A percentile compares a stretch with the other conserved stretches of the same genome.
phyloP scores from a whole-genome alignment of 169 alveolate genomes.

The Plasmodium vinckei region DNA sequence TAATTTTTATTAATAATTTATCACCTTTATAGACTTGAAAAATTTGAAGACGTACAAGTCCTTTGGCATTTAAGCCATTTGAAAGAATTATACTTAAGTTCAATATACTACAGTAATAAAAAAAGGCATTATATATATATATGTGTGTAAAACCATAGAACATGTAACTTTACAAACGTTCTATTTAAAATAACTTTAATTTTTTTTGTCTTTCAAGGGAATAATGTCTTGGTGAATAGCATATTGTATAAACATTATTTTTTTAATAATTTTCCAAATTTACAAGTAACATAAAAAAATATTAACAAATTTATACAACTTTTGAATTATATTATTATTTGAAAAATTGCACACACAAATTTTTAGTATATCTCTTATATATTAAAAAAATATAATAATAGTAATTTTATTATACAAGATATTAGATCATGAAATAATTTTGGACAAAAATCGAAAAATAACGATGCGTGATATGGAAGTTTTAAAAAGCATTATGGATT shows the following conservation, averaged over 20 bases:
- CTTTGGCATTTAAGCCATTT: conserved; percentile 27
- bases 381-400: too few species aligned
- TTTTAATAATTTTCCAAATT: conserved; percentile 53
- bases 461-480: conserved; percentile 30
- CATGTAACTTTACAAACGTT: too few species aligned
- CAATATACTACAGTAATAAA: conserved; percentile 68
- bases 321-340: neutral
- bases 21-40: conserved; percentile 30
- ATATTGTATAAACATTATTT: conserved; percentile 50
- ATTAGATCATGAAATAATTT: conserved; percentile 43
- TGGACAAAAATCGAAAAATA: conserved; percentile 21
- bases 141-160: neutral
- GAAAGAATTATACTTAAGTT: conserved; percentile 50
- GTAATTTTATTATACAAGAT: conserved; percentile 8
- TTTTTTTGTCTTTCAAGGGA: conserved; percentile 28
- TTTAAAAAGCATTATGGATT: conserved; percentile 30
- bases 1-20: neutral
- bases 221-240: conserved; percentile 7
- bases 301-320: neutral
- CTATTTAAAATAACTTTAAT: neutral
- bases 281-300: conserved; percentile 21
- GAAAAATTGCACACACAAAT: neutral
- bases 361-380: neutral
- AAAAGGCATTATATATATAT: neutral
- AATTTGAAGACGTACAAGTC: conserved; percentile 54